Percentiles rank a stretch among this genome's conserved stretches.
Evolutionary conservation across 2,329 filamentous ascomycete species (phyloP).

Genomic region (Fusarium napiforme): DNA sequence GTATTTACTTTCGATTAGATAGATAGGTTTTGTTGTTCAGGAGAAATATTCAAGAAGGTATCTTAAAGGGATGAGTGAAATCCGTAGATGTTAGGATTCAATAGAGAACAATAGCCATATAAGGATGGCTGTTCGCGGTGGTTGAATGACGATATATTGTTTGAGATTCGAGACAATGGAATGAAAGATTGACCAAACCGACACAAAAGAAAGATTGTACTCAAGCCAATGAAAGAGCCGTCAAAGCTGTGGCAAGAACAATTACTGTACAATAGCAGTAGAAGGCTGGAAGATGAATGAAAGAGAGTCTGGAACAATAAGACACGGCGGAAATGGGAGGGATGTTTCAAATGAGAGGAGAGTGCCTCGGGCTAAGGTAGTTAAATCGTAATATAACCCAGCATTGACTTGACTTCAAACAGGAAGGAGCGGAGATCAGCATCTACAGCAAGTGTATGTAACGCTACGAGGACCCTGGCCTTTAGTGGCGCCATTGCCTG

Average conservation of each 20-base stretch:
- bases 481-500: conserved; percentile 34
- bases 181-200: conserved; percentile 40
- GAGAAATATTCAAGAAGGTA: background rate
- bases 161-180: conserved; percentile 25
- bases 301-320: conserved; percentile 28
- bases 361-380: background rate
- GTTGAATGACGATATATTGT: conserved; percentile 29
- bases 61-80: background rate
- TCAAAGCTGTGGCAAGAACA: conserved; percentile 26
- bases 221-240: conserved; percentile 13
- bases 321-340: conserved; percentile 12
- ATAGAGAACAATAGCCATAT: conserved; percentile 16
- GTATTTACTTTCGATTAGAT: conserved; percentile 7
- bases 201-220: background rate
- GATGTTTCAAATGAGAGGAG: conserved; percentile 39
- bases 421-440: conserved; percentile 27
- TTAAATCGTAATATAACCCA: conserved; percentile 21
- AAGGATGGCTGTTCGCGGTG: conserved; percentile 17
- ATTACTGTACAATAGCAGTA: conserved; percentile 13
- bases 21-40: background rate
- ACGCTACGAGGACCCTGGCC: background rate
- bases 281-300: conserved; percentile 34
- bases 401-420: conserved; percentile 34
- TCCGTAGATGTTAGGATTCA: background rate
- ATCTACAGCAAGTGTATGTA: conserved; percentile 23